phyloP scores from a whole-genome alignment of 495 filamentous ascomycete species.

The Amphirosellinia nigrospora region DNA sequence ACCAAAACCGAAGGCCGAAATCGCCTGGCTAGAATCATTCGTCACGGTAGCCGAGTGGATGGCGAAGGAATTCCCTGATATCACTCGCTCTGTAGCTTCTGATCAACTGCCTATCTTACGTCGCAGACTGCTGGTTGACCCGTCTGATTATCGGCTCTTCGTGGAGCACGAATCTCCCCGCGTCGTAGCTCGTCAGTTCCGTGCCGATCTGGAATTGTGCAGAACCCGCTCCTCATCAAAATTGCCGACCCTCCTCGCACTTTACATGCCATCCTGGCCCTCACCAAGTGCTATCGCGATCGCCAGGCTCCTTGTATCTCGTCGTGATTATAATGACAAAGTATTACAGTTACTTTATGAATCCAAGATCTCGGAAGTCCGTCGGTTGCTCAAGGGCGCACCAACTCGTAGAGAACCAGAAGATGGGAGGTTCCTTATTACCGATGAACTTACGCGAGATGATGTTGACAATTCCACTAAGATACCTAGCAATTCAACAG shows the following conservation, averaged over 20 bases:
- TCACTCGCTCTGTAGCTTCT: slow-evolving; percentile 5
- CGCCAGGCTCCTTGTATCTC: not conserved
- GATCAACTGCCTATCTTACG: slow-evolving; percentile 8
- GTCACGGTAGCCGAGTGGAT: slow-evolving; percentile 13
- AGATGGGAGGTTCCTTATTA: slow-evolving; percentile 3
- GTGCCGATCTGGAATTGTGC: slow-evolving; percentile 5
- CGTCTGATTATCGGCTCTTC: slow-evolving; percentile 12
- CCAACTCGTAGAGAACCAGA: not conserved
- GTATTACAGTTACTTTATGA: slow-evolving; percentile 17
- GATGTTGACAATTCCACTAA: not conserved
- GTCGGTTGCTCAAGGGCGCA: not conserved
- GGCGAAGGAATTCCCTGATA: slow-evolving; percentile 21
- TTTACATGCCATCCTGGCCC: slow-evolving; percentile 13
- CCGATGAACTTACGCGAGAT: not conserved
- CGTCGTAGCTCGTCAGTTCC: slow-evolving; percentile 11
- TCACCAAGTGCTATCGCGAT: not conserved
- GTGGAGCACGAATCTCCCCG: slow-evolving; percentile 9
- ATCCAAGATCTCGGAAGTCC: slow-evolving; percentile 11
- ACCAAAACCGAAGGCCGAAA: slow-evolving; percentile 18
- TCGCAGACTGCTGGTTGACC: slow-evolving; percentile 11
- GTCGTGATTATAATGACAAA: not conserved
- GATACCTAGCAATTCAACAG: not conserved
- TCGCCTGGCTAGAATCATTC: slow-evolving; percentile 20
- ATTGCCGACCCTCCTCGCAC: slow-evolving; percentile 18
- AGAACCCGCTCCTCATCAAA: not conserved